Percentiles rank a stretch among this genome's conserved stretches.
Evolutionary conservation across 768 basidiomycete species (phyloP).

Genomic region (Termitomyces sp.): DNA sequence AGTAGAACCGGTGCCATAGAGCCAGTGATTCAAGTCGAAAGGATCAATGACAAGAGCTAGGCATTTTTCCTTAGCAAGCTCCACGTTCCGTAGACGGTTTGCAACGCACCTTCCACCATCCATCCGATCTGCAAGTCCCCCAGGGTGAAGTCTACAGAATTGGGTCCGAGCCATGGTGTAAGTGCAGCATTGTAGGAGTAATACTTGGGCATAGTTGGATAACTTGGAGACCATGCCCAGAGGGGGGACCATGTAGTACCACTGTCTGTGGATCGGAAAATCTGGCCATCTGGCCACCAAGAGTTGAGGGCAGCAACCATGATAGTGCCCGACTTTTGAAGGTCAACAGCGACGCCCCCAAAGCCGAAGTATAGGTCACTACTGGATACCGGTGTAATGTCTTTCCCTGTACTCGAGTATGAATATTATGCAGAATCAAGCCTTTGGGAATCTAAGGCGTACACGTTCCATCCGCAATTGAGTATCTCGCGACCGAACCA

Average conservation of each 20-base stretch:
- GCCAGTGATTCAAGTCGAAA: constrained; percentile 64
- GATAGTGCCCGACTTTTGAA: constrained; percentile 54
- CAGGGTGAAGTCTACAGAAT: constrained; percentile 35
- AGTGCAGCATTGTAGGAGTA: constrained; percentile 50
- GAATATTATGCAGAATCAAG: background rate
- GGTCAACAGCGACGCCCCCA: constrained; percentile 56
- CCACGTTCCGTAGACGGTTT: background rate
- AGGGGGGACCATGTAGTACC: constrained; percentile 55
- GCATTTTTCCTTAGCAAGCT: background rate
- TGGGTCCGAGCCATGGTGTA: constrained; percentile 56
- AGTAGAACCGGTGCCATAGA: constrained; percentile 67
- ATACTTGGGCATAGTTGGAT: constrained; percentile 29
- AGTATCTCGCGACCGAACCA: constrained; percentile 46
- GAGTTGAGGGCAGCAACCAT: constrained; percentile 66
- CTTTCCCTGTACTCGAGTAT: constrained; percentile 33
- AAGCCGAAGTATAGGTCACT: constrained; percentile 57
- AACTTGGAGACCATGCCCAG: constrained; percentile 50
- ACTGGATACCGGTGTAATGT: constrained; percentile 61
- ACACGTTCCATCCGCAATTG: constrained; percentile 47
- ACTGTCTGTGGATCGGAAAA: constrained; percentile 54
- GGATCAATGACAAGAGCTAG: constrained; percentile 54
- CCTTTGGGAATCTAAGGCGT: constrained; percentile 4
- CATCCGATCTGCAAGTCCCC: constrained; percentile 54
- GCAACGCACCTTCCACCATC: constrained; percentile 58
- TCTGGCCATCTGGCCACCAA: constrained; percentile 65